A percentile compares a stretch with the other conserved stretches of the same genome.
phyloP scores from a whole-genome alignment of 2,329 filamentous ascomycete genomes.

The Botryotinia narcissicola region DNA sequence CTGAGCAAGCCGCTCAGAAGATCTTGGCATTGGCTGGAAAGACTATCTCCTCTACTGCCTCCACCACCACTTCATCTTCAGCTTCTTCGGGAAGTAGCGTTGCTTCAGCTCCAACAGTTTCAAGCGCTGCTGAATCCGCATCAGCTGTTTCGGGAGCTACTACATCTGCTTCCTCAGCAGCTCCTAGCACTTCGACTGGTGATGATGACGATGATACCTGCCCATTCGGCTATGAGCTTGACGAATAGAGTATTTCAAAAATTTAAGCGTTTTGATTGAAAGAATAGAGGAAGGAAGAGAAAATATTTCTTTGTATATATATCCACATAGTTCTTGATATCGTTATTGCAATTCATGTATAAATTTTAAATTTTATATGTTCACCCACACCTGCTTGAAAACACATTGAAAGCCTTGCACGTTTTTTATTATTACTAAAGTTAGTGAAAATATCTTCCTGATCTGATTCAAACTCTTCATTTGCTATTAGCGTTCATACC shows the following conservation, averaged over 20 bases:
- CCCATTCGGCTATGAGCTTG: conserved; percentile 11
- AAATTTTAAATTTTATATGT: not conserved
- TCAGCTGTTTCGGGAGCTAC: not conserved
- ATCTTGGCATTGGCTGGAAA: conserved; percentile 44
- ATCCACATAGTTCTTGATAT: not conserved
- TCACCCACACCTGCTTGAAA: no score
- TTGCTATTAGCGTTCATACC: not conserved
- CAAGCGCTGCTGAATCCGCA: not conserved
- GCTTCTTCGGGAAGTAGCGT: not conserved
- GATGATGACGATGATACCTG: conserved; percentile 1
- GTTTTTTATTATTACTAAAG: not conserved
- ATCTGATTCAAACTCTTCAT: not conserved
- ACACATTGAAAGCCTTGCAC: not conserved
- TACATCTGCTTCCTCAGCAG: not conserved
- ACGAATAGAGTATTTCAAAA: not conserved
- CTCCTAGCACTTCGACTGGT: not conserved
- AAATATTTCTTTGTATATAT: conserved; percentile 1
- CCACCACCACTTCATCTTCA: not conserved
- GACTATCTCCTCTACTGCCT: not conserved
- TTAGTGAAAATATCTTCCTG: not conserved
- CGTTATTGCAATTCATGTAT: conserved; percentile 5
- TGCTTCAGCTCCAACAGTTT: not conserved
- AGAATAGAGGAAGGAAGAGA: not conserved
- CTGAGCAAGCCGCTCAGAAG: conserved; percentile 58
- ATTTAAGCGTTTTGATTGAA: not conserved